A percentile compares a stretch with the other conserved stretches of the same genome.
Evolutionary conservation across 495 filamentous ascomycete genomes (phyloP).

Genomic region (Aspergillus cavernicola): DNA sequence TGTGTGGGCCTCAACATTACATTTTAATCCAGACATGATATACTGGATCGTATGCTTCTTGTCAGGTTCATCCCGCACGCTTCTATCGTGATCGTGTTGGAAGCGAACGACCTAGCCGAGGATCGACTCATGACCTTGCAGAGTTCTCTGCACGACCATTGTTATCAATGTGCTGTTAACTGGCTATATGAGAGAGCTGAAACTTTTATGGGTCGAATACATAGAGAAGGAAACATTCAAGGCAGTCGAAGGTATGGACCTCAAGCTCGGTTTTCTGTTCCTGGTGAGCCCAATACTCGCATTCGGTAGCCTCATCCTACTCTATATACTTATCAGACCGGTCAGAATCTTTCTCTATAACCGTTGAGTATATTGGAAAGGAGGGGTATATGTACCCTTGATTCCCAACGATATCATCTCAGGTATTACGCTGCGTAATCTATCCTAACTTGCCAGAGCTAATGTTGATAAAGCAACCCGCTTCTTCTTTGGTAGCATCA

Average conservation of each 20-base stretch:
- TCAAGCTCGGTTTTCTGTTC: not conserved
- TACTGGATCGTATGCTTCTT: no score
- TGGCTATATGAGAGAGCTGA: not conserved
- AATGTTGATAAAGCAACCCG: slow-evolving; percentile 1
- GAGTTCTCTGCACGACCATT: slow-evolving; percentile 5
- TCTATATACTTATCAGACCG: not conserved
- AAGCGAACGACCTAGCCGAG: not conserved
- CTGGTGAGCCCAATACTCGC: slow-evolving; percentile 3
- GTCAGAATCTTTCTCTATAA: slow-evolving; percentile 2
- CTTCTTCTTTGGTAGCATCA: slow-evolving; percentile 2
- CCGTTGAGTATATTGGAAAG: slow-evolving; percentile 4
- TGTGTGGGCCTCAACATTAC: slow-evolving; percentile 52
- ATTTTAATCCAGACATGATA: slow-evolving; percentile 20
- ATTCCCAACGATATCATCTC: slow-evolving; percentile 7
- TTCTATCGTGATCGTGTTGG: no score
- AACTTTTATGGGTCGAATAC: not conserved
- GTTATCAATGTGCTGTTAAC: not conserved
- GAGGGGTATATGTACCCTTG: not conserved
- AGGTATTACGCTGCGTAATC: no score
- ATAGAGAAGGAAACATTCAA: no score
- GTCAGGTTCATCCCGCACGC: no score
- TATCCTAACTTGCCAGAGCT: no score
- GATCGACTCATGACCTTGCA: not conserved
- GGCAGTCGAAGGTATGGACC: not conserved
- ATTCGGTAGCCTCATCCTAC: not conserved